A percentile compares a stretch with the other conserved stretches of the same genome.
These are phyloP conservation scores for Claviceps capensis DNA, from an alignment of 2,329 filamentous ascomycete species.

Conservation along the genomic window DNA sequence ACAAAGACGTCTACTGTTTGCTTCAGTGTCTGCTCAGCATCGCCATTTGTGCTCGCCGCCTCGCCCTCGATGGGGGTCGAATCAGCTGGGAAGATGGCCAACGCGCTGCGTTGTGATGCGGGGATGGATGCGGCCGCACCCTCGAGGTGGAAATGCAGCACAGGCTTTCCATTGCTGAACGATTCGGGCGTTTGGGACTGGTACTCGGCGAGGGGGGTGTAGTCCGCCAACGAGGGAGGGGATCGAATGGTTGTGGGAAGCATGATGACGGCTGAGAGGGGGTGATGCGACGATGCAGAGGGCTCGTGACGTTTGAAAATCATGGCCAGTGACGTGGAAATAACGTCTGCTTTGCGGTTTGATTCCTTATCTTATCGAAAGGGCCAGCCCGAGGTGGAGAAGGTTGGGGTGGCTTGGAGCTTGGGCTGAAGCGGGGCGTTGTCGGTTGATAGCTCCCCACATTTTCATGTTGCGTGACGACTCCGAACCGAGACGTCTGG, in stretches of 20 bases:
- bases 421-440: too few relatives aligned
- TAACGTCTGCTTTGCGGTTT: too few relatives aligned
- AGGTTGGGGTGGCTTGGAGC: too few relatives aligned
- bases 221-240: constrained; percentile 44
- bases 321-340: too few relatives aligned
- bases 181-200: constrained; percentile 58
- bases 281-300: neutral
- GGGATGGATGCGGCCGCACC: constrained; percentile 45
- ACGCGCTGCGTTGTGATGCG: constrained; percentile 35
- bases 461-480: too few relatives aligned
- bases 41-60: constrained; percentile 15
- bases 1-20: constrained; percentile 43
- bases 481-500: too few relatives aligned
- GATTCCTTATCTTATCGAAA: too few relatives aligned
- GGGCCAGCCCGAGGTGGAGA: too few relatives aligned
- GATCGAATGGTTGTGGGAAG: constrained; percentile 41
- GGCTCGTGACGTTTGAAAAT: neutral
- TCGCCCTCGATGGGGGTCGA: constrained; percentile 15
- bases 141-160: constrained; percentile 51
- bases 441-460: too few relatives aligned
- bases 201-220: constrained; percentile 52
- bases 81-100: constrained; percentile 39
- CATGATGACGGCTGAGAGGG: constrained; percentile 12
- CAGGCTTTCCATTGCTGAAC: constrained; percentile 57
- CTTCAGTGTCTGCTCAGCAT: constrained; percentile 25